Conservation (phyloP, 305 asterid genomes). For the Nicotiana rustica region DNA sequence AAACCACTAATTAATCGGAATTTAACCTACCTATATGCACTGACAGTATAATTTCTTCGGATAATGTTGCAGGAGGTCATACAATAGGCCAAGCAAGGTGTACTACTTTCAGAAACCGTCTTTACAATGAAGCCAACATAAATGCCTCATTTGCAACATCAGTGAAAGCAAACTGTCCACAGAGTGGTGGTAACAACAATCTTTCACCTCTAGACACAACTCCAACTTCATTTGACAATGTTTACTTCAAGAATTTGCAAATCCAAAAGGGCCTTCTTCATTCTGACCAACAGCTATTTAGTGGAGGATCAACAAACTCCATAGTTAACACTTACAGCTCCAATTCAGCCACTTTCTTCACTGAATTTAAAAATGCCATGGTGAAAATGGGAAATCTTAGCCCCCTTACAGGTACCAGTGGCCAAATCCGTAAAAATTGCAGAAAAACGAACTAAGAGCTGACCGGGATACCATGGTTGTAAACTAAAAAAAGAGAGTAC, state of each 20-base stretch:
- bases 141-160: constrained; percentile 52
- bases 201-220: constrained; percentile 62
- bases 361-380: constrained; percentile 74
- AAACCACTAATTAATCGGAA: background rate
- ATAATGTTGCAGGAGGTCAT: too few relatives aligned
- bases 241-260: constrained; percentile 53
- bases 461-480: too few relatives aligned
- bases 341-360: constrained; percentile 52
- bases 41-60: constrained; percentile 38
- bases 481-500: too few relatives aligned
- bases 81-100: constrained; percentile 69
- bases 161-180: constrained; percentile 55
- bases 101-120: constrained; percentile 58
- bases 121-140: constrained; percentile 73
- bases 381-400: constrained; percentile 70
- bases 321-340: constrained; percentile 58
- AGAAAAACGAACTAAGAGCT: constrained; percentile 46
- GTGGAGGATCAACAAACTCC: constrained; percentile 63
- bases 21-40: too few relatives aligned
- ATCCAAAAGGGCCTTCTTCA: constrained; percentile 61
- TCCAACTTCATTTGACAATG: constrained; percentile 60
- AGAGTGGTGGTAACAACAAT: constrained; percentile 62
- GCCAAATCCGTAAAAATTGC: constrained; percentile 68
- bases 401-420: constrained; percentile 73
- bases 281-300: constrained; percentile 73